Percentiles rank a stretch among this genome's conserved stretches.
Evolutionary conservation across 2,329 filamentous ascomycete species (phyloP).

Genomic region (Colletotrichum scovillei): DNA sequence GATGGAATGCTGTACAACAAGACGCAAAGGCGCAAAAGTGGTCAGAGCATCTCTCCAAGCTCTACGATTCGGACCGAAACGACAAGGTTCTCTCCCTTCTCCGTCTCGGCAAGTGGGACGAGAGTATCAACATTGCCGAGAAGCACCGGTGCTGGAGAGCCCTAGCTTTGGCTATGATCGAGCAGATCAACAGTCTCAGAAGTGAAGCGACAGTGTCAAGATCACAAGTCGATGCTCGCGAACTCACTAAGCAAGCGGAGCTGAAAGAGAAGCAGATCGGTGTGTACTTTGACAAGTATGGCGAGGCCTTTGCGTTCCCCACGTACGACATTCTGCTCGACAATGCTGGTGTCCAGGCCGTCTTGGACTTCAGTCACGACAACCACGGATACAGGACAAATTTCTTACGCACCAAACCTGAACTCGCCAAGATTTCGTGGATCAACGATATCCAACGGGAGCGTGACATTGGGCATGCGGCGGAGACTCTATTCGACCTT

Average conservation of each 20-base stretch:
- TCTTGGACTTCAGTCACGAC: constrained; percentile 79
- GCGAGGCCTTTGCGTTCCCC: constrained; percentile 76
- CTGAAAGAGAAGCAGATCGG: constrained; percentile 61
- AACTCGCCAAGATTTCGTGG: constrained; percentile 86
- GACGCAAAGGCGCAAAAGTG: constrained; percentile 54
- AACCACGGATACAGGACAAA: constrained; percentile 77
- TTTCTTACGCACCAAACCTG: constrained; percentile 79
- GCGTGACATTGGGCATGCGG: constrained; percentile 79
- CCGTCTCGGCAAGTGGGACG: constrained; percentile 66
- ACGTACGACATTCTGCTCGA: constrained; percentile 84
- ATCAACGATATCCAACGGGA: constrained; percentile 90
- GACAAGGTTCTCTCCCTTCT: constrained; percentile 65
- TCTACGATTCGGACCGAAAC: constrained; percentile 62
- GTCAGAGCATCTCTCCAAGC: constrained; percentile 58
- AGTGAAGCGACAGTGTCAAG: constrained; percentile 32
- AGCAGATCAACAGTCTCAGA: constrained; percentile 57
- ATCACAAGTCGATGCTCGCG: constrained; percentile 35
- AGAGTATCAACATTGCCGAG: constrained; percentile 68
- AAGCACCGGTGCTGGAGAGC: constrained; percentile 66
- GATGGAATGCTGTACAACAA: constrained; percentile 59
- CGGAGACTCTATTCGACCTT: constrained; percentile 75
- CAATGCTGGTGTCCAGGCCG: constrained; percentile 71
- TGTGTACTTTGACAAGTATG: constrained; percentile 71
- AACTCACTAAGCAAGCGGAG: constrained; percentile 56
- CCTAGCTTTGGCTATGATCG: constrained; percentile 66